A percentile compares a stretch with the other conserved stretches of the same genome.
Evolutionary conservation across 1,139 yeast species (phyloP).

Genomic region (Yamadazyma spencermartinsiae): DNA sequence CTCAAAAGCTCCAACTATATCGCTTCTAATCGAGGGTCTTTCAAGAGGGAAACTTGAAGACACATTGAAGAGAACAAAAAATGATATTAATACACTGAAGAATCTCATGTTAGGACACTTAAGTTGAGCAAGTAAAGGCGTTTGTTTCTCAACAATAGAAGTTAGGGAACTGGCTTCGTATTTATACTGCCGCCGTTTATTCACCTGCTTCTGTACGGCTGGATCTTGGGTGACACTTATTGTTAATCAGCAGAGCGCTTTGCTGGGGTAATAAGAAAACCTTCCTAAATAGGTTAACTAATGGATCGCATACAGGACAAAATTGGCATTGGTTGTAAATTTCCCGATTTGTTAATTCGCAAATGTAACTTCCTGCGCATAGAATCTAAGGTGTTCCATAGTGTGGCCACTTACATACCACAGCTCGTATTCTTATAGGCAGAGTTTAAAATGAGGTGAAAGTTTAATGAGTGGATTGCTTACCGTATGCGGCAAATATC

Average conservation of each 20-base stretch:
- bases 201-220: background rate
- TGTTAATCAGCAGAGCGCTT: no score
- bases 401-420: no score
- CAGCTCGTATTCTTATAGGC: no score
- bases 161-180: background rate
- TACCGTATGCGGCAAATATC: no score
- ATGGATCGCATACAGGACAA: slow-evolving; percentile 17
- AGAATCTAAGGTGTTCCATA: background rate
- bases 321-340: background rate
- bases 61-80: background rate
- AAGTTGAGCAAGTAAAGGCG: no score
- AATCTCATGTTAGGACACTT: background rate
- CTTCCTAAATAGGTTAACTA: slow-evolving; percentile 7
- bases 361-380: background rate
- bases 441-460: no score
- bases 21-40: background rate
- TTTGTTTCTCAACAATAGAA: background rate
- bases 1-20: background rate
- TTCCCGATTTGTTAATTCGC: slow-evolving; percentile 1
- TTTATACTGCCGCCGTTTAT: no score
- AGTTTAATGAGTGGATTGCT: no score
- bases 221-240: no score
- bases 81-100: background rate
- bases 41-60: slow-evolving; percentile 1
- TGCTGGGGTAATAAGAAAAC: slow-evolving; percentile 2